Conservation (phyloP, 768 basidiomycete species). For the Russula emetica region DNA sequence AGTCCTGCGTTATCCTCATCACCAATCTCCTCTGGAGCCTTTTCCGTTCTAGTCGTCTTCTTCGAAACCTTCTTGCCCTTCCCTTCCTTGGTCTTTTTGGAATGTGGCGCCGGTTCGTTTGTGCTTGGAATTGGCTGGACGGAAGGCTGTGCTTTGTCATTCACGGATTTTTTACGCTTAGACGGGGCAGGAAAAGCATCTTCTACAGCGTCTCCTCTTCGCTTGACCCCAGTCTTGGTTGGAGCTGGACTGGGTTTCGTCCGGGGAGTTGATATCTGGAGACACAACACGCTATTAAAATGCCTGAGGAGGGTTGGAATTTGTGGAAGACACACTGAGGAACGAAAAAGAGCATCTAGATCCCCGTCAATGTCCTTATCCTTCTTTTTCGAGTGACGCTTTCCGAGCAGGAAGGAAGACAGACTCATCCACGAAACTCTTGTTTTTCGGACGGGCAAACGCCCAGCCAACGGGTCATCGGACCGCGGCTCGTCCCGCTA, state of each 20-base stretch:
- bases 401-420: slow-evolving; percentile 26
- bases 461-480: neutral
- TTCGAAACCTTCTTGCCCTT: slow-evolving; percentile 27
- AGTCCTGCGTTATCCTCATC: slow-evolving; percentile 36
- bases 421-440: slow-evolving; percentile 24
- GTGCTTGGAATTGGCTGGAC: neutral
- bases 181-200: slow-evolving; percentile 12
- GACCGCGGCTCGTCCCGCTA: neutral
- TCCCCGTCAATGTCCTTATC: slow-evolving; percentile 46
- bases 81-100: slow-evolving; percentile 30
- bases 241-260: slow-evolving; percentile 18
- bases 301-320: neutral
- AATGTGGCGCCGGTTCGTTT: slow-evolving; percentile 22
- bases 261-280: slow-evolving; percentile 10
- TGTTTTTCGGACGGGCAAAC: neutral
- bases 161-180: slow-evolving; percentile 21
- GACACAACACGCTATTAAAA: neutral
- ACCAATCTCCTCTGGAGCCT: slow-evolving; percentile 25
- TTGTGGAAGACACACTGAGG: slow-evolving; percentile 41
- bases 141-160: slow-evolving; percentile 26
- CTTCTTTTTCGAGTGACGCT: neutral
- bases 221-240: slow-evolving; percentile 7
- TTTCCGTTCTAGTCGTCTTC: slow-evolving; percentile 15
- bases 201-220: neutral
- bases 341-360: slow-evolving; percentile 58